Evolutionary conservation across 129 eudicot genomes (phyloP).

Genomic region (Silybum marianum): DNA sequence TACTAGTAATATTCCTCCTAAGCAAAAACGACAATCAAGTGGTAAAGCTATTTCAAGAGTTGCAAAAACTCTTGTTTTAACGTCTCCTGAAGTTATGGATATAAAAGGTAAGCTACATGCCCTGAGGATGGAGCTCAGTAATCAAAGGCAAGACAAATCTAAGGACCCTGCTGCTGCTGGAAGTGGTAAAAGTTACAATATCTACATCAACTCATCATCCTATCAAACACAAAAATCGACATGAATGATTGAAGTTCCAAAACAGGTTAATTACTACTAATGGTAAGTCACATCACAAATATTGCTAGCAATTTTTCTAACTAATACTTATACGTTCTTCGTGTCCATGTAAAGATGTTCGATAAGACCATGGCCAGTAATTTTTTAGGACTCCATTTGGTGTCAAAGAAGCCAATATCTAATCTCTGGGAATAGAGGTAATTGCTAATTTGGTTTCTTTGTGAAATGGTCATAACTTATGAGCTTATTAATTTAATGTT

Average conservation of each 20-base stretch:
- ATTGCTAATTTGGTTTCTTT: conserved; percentile 5
- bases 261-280: not conserved
- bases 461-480: not conserved
- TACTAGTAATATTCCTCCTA: not conserved
- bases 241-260: conserved; percentile 5
- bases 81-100: conserved; percentile 37
- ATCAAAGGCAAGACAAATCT: conserved; percentile 24
- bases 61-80: not conserved
- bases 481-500: not conserved
- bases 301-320: not conserved
- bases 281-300: not conserved
- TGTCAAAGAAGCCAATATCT: conserved; percentile 1
- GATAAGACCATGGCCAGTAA: not conserved
- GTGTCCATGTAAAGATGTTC: not conserved
- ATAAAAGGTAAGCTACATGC: conserved; percentile 36
- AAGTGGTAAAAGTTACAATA: not conserved
- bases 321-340: not conserved
- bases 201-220: not conserved
- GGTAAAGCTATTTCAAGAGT: conserved; percentile 1
- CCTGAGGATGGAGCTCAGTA: conserved; percentile 32
- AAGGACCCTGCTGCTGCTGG: not conserved
- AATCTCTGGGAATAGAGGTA: not conserved
- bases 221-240: not conserved
- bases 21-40: conserved; percentile 14
- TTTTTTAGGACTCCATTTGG: not conserved